phyloP scores from a whole-genome alignment of 2,329 filamentous ascomycete genomes.

The Fusarium neocosmosporiellum region DNA sequence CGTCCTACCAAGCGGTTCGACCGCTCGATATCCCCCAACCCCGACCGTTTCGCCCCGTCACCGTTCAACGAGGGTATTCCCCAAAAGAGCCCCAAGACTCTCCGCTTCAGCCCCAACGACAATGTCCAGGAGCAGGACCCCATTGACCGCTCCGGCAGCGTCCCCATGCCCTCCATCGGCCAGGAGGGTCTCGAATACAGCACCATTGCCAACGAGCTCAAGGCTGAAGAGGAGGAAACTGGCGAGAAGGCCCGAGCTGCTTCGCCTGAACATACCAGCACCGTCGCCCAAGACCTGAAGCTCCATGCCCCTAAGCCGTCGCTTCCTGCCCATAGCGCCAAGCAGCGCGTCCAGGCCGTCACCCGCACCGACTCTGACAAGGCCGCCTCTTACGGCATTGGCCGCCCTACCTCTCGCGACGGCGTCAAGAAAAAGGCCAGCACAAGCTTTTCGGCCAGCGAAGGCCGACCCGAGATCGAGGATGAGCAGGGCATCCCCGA shows the following conservation, averaged over 20 bases:
- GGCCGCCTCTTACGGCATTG: slow-evolving; percentile 86
- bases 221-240: slow-evolving; percentile 53
- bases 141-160: slow-evolving; percentile 76
- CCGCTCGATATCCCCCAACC: slow-evolving; percentile 80
- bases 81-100: slow-evolving; percentile 56
- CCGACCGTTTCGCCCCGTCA: slow-evolving; percentile 84
- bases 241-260: slow-evolving; percentile 52
- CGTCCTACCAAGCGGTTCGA: slow-evolving; percentile 81
- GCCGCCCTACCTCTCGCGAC: slow-evolving; percentile 66
- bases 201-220: slow-evolving; percentile 60
- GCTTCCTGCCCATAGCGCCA: slow-evolving; percentile 82
- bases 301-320: slow-evolving; percentile 92
- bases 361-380: slow-evolving; percentile 92
- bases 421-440: slow-evolving; percentile 73
- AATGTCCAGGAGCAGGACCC: slow-evolving; percentile 51
- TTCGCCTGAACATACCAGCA: slow-evolving; percentile 79
- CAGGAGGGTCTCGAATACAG: slow-evolving; percentile 93
- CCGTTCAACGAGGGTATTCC: slow-evolving; percentile 81
- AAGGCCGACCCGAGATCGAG: slow-evolving; percentile 63
- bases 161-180: slow-evolving; percentile 85
- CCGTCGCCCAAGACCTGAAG: slow-evolving; percentile 82
- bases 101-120: slow-evolving; percentile 51
- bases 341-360: slow-evolving; percentile 83
- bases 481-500: slow-evolving; percentile 92
- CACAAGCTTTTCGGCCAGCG: slow-evolving; percentile 65